These are phyloP conservation scores for Zasmidium citrigriseum DNA, from an alignment of 2,329 filamentous ascomycete genomes.

Conservation along the genomic window DNA sequence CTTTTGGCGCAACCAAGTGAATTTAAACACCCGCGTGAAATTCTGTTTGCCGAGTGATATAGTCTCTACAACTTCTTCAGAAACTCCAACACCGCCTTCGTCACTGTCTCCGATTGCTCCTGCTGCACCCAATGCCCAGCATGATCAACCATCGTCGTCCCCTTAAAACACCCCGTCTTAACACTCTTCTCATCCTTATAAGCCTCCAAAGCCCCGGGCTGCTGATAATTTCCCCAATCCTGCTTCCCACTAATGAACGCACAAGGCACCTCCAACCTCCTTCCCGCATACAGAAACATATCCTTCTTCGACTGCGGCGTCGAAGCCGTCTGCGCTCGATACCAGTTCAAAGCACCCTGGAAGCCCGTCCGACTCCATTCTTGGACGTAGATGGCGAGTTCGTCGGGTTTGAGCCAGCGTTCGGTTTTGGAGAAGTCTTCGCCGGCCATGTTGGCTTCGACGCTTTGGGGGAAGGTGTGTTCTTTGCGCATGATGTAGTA, in stretches of 20 bases:
- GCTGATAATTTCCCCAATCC: slow-evolving; percentile 71
- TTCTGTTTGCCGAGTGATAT: no score
- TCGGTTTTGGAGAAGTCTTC: slow-evolving; percentile 51
- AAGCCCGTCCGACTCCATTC: slow-evolving; percentile 66
- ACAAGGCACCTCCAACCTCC: slow-evolving; percentile 62
- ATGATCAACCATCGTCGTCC: slow-evolving; percentile 55
- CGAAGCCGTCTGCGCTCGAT: slow-evolving; percentile 58
- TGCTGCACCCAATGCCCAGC: slow-evolving; percentile 73
- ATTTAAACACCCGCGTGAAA: no score
- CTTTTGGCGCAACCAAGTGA: not conserved
- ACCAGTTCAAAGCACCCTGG: slow-evolving; percentile 68
- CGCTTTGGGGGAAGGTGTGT: slow-evolving; percentile 60
- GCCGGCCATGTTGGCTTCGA: slow-evolving; percentile 56
- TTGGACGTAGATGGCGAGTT: slow-evolving; percentile 60
- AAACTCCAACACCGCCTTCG: slow-evolving; percentile 50
- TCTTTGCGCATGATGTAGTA: slow-evolving; percentile 68
- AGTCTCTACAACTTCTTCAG: slow-evolving; percentile 18
- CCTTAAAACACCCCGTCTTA: slow-evolving; percentile 52
- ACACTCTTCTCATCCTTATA: slow-evolving; percentile 46
- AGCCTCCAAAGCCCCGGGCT: slow-evolving; percentile 63
- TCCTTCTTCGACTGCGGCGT: slow-evolving; percentile 50
- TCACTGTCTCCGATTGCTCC: slow-evolving; percentile 60
- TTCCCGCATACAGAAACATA: slow-evolving; percentile 60
- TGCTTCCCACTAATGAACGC: slow-evolving; percentile 62
- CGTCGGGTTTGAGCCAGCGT: slow-evolving; percentile 60